phyloP scores from a whole-genome alignment of 805 yeast genomes.

The Candida parachauliodes region DNA sequence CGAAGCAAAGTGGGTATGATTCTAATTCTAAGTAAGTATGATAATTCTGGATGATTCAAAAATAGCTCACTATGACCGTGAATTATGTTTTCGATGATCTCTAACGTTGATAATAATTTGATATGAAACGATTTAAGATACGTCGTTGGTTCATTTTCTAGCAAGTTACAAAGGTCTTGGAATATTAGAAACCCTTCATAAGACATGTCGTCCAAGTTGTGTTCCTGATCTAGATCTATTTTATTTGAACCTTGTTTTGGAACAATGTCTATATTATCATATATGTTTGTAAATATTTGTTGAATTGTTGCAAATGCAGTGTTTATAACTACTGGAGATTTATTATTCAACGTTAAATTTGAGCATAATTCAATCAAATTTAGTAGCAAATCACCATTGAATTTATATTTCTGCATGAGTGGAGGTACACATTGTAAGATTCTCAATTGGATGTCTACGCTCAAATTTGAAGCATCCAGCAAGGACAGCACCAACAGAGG shows the following conservation, averaged over 20 bases:
- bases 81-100: slow-evolving; percentile 75
- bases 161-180: slow-evolving; percentile 65
- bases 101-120: slow-evolving; percentile 67
- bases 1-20: slow-evolving; percentile 76
- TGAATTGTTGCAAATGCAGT: slow-evolving; percentile 93
- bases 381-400: slow-evolving; percentile 54
- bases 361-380: slow-evolving; percentile 68
- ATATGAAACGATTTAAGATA: slow-evolving; percentile 54
- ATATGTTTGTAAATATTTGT: slow-evolving; percentile 74
- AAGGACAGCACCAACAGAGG: slow-evolving; percentile 62
- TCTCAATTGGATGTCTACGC: slow-evolving; percentile 81
- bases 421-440: slow-evolving; percentile 80
- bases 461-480: slow-evolving; percentile 68
- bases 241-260: slow-evolving; percentile 4
- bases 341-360: slow-evolving; percentile 62
- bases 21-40: slow-evolving; percentile 59
- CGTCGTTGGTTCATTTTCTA: slow-evolving; percentile 53
- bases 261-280: slow-evolving; percentile 57
- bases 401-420: slow-evolving; percentile 62
- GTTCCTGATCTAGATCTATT: slow-evolving; percentile 36
- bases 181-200: slow-evolving; percentile 71
- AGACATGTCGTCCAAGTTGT: slow-evolving; percentile 49
- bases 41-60: slow-evolving; percentile 57
- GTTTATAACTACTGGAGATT: slow-evolving; percentile 73
- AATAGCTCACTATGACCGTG: slow-evolving; percentile 60